Percentiles rank a stretch among this genome's conserved stretches.
These are phyloP conservation scores for Eimeria acervulina DNA, from an alignment of 169 alveolate species.

Conservation along the genomic window DNA sequence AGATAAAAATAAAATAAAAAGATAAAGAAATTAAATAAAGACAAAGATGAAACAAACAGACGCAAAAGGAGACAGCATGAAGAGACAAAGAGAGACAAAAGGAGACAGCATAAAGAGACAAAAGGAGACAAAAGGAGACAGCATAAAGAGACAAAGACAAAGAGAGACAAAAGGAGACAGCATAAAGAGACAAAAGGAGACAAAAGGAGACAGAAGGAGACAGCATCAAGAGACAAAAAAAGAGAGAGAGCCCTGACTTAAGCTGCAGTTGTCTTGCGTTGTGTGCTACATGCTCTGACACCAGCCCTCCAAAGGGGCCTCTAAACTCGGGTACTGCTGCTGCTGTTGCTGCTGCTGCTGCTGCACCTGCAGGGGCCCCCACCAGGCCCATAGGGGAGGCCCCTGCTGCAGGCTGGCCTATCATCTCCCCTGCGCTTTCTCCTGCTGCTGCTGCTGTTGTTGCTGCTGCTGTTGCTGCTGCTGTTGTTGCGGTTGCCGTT, in stretches of 20 bases:
- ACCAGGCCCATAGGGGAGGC: background rate
- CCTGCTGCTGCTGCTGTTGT: constrained; percentile 1
- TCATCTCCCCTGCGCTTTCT: background rate
- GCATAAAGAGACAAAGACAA: background rate
- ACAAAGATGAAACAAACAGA: too few species aligned
- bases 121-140: background rate
- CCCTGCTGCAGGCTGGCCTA: background rate
- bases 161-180: background rate
- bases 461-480: background rate
- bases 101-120: background rate
- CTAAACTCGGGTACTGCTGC: too few species aligned
- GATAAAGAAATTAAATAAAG: too few species aligned
- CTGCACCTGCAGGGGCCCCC: background rate
- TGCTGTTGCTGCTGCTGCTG: constrained; percentile 28
- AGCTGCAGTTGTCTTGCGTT: background rate
- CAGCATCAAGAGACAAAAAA: too few species aligned
- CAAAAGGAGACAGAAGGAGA: background rate
- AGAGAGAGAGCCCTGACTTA: background rate
- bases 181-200: background rate
- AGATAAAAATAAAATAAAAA: too few species aligned
- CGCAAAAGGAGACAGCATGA: background rate
- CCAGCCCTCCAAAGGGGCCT: background rate
- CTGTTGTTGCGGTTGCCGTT: too few species aligned
- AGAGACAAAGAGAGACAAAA: too few species aligned
- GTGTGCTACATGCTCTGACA: background rate